Evolutionary conservation across 2,329 filamentous ascomycete genomes (phyloP).

Genomic region (Hirsutella minnesotensis): DNA sequence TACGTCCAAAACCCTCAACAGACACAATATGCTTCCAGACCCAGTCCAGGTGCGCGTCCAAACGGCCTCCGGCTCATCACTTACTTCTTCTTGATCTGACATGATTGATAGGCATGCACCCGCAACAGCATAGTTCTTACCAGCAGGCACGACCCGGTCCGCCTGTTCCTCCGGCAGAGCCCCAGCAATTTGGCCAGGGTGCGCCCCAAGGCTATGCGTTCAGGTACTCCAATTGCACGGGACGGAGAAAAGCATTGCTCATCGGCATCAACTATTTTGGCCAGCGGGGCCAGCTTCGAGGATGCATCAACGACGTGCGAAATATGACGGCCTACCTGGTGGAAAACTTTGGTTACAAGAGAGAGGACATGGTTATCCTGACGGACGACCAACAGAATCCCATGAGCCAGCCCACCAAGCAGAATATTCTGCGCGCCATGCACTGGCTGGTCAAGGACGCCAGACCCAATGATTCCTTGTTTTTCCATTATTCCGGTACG

Average conservation of each 20-base stretch:
- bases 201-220: slow-evolving; percentile 73
- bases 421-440: slow-evolving; percentile 91
- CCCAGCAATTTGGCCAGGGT: slow-evolving; percentile 67
- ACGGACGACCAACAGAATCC: slow-evolving; percentile 96
- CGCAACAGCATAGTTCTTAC: slow-evolving; percentile 6
- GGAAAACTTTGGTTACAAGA: slow-evolving; percentile 80
- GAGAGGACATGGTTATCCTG: slow-evolving; percentile 93
- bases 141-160: slow-evolving; percentile 28
- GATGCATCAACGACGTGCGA: slow-evolving; percentile 94
- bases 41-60: slow-evolving; percentile 22
- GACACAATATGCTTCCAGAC: slow-evolving; percentile 35
- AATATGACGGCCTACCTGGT: slow-evolving; percentile 92
- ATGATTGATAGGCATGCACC: slow-evolving; percentile 7
- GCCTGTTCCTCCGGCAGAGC: slow-evolving; percentile 51
- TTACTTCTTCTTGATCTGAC: neutral
- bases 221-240: slow-evolving; percentile 86
- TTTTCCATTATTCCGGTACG: slow-evolving; percentile 91
- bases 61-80: neutral
- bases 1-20: slow-evolving; percentile 22
- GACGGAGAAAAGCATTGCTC: slow-evolving; percentile 74
- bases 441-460: slow-evolving; percentile 96
- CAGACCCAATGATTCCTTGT: slow-evolving; percentile 81
- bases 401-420: slow-evolving; percentile 93
- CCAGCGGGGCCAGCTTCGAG: slow-evolving; percentile 78
- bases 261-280: slow-evolving; percentile 97